Evolutionary conservation across 768 basidiomycete species (phyloP), one percentile per base, ranked within the genome.

Genomic region (Tulasnella sp.): DNA sequence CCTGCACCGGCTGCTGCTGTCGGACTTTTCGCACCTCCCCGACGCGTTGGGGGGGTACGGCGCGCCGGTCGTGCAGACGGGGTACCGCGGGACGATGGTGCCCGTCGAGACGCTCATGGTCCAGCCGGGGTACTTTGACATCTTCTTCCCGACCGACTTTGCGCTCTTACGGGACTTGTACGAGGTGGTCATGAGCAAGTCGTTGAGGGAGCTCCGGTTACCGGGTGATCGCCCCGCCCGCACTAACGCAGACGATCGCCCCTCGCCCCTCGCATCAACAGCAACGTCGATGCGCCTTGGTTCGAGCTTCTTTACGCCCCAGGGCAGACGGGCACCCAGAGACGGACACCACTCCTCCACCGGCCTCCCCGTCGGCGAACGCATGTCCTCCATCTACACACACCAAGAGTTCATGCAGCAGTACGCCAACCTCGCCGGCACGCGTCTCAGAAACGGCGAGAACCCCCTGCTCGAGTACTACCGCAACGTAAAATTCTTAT

Each of bases 61-160:
- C 63, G 87, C 86, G 4, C 96, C 96, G 9, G 96, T 98, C 21
- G 96, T 98, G 21, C 96, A 99, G 71, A 97, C 96, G 23, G 80
- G 90, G 50, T 83, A 86, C 66, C 81, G 79, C 42, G 85, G 84
- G 59, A 77, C 78, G 45, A 92, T 87, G 65, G 84, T 98, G 1
- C 86, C 96, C 3, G 92, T 89, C 65, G 75, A 82, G 61, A 97
- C 88, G 12, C 76, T 96, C 57, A 80, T 94, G 63, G 96, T 99
- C 58, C 83, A 82, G 64, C 94, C 86, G 65, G 96, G 96, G 6
- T 93, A 83, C 72, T 99, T 99, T 69, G 96, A 99, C 68, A 98
- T 98, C 60, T 89, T 99, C 73, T 99, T 99, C 73, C 96, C 96
- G 8, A 98, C 94, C 11, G 74, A 88, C 67, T 97, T 97, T 62